Conservation (phyloP, 2,329 filamentous ascomycete species). For the Pestalotiopsis sp. region DNA sequence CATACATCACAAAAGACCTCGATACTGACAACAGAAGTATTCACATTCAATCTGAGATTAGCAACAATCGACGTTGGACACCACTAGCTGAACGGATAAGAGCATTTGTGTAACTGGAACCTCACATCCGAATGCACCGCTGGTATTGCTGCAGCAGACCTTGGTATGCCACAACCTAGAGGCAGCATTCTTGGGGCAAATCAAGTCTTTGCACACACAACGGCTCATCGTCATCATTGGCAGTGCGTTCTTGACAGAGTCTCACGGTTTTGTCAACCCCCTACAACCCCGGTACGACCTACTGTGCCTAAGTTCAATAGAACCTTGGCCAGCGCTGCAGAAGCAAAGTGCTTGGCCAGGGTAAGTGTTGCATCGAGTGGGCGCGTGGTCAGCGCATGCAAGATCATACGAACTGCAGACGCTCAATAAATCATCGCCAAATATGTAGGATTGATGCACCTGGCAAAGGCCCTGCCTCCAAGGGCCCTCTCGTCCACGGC, state of each 20-base stretch:
- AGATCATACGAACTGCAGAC: slow-evolving; percentile 18
- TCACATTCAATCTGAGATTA: slow-evolving; percentile 15
- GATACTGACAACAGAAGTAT: background rate
- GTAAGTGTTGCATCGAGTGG: background rate
- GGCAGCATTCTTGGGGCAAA: slow-evolving; percentile 15
- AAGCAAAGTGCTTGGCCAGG: background rate
- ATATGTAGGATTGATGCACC: background rate
- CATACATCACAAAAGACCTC: background rate
- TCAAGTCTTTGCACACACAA: slow-evolving; percentile 15
- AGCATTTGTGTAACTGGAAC: slow-evolving; percentile 25
- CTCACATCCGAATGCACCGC: slow-evolving; percentile 26
- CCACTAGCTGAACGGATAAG: slow-evolving; percentile 26
- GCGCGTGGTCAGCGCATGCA: slow-evolving; percentile 20
- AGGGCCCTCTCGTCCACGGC: background rate
- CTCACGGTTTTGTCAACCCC: slow-evolving; percentile 28
- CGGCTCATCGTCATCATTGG: slow-evolving; percentile 19
- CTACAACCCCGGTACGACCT: slow-evolving; percentile 12
- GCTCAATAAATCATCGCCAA: slow-evolving; percentile 13
- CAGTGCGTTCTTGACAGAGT: slow-evolving; percentile 18
- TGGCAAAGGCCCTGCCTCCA: background rate
- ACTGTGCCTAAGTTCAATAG: background rate
- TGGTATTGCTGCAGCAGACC: slow-evolving; percentile 20
- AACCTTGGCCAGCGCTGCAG: background rate
- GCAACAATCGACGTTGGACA: slow-evolving; percentile 15
- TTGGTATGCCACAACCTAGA: slow-evolving; percentile 13